phyloP scores from a whole-genome alignment of 2,329 filamentous ascomycete species.

The Fusarium nurragi region DNA sequence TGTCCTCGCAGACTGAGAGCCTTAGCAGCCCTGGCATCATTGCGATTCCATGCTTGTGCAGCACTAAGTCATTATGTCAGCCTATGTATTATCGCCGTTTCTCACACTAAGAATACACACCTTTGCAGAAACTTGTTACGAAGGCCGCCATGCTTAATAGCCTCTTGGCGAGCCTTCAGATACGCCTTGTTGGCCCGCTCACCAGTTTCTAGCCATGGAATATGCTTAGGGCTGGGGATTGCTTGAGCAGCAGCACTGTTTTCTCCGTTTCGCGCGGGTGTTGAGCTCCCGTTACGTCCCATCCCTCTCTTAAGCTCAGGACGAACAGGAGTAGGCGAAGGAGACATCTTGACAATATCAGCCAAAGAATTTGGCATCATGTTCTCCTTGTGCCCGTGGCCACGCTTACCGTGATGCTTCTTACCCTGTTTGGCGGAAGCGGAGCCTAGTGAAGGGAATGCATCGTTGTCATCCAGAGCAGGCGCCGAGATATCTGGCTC shows the following conservation, averaged over 20 bases:
- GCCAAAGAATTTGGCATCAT: slow-evolving; percentile 80
- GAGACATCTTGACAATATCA: slow-evolving; percentile 95
- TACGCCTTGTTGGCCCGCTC: slow-evolving; percentile 92
- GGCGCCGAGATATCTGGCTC: slow-evolving; percentile 74
- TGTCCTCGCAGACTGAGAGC: slow-evolving; percentile 93
- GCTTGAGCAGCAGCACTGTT: slow-evolving; percentile 83
- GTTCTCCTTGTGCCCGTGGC: slow-evolving; percentile 75
- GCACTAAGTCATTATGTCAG: slow-evolving; percentile 65
- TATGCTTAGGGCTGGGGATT: slow-evolving; percentile 87
- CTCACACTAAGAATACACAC: slow-evolving; percentile 56
- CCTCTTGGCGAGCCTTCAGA: slow-evolving; percentile 92
- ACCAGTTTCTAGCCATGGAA: slow-evolving; percentile 96
- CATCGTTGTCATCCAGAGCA: slow-evolving; percentile 91
- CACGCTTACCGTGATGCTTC: slow-evolving; percentile 92
- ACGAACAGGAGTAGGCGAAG: slow-evolving; percentile 76
- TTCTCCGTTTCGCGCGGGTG: slow-evolving; percentile 73
- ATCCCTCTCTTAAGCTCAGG: slow-evolving; percentile 67
- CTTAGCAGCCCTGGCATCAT: slow-evolving; percentile 95
- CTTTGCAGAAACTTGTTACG: slow-evolving; percentile 97
- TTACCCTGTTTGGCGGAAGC: slow-evolving; percentile 79
- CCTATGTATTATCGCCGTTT: not conserved
- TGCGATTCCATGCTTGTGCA: slow-evolving; percentile 98
- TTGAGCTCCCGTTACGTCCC: slow-evolving; percentile 71
- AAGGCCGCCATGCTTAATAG: slow-evolving; percentile 95
- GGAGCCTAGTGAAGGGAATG: slow-evolving; percentile 89